A percentile compares a stretch with the other conserved stretches of the same genome.
These are phyloP conservation scores for Discostella stelligera DNA, from an alignment of 352 stramenopile species.

Conservation along the genomic window DNA sequence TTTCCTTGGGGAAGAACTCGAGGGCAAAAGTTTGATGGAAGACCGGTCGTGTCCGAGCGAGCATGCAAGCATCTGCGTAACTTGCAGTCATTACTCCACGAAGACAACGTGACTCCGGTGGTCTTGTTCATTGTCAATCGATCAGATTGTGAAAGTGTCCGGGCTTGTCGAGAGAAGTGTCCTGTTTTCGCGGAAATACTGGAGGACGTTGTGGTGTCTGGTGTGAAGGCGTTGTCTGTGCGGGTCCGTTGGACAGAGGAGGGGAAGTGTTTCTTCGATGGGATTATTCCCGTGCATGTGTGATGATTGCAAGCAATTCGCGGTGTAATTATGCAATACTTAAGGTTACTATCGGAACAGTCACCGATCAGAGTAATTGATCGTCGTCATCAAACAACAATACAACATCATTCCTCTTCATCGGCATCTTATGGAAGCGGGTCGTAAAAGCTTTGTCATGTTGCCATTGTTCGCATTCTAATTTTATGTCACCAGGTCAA, in stretches of 20 bases:
- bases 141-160: conserved; percentile 61
- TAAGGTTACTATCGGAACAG: no score
- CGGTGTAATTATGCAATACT: not conserved
- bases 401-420: conserved; percentile 31
- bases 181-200: conserved; percentile 71
- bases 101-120: conserved; percentile 43
- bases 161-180: conserved; percentile 67
- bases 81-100: conserved; percentile 48
- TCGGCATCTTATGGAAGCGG: no score
- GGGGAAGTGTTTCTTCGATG: conserved; percentile 44
- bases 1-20: conserved; percentile 75
- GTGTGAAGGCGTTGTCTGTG: conserved; percentile 64
- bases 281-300: conserved; percentile 30
- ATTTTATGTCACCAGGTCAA: no score
- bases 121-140: conserved; percentile 76
- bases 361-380: no score
- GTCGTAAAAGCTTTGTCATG: no score
- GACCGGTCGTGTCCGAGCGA: conserved; percentile 75
- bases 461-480: no score
- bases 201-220: conserved; percentile 46
- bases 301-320: not conserved
- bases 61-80: conserved; percentile 79
- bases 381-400: conserved; percentile 38
- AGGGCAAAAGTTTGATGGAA: conserved; percentile 73
- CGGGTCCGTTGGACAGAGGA: conserved; percentile 64